Evolutionary conservation across 2,329 filamentous ascomycete species (phyloP).

Genomic region (Drechslerella stenobrocha): DNA sequence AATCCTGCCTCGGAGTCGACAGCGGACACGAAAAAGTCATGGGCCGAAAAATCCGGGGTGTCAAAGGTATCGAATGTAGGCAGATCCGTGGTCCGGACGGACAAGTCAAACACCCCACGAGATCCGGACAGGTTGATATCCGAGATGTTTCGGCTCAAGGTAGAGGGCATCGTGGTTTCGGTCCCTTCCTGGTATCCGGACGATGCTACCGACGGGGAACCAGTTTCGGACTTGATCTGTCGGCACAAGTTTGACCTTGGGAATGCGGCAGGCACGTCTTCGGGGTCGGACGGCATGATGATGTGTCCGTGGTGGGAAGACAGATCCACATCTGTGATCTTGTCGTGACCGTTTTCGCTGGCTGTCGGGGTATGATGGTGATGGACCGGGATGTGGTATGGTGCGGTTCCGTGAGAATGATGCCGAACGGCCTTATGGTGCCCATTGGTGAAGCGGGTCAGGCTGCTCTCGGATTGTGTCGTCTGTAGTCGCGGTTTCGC

Average conservation of each 20-base stretch:
- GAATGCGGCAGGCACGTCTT: slow-evolving; percentile 58
- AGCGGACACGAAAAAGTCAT: slow-evolving; percentile 52
- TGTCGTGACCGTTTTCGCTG: slow-evolving; percentile 58
- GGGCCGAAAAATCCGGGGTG: slow-evolving; percentile 51
- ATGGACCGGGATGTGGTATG: slow-evolving; percentile 65
- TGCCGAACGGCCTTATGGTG: slow-evolving; percentile 67
- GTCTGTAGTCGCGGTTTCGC: slow-evolving; percentile 66
- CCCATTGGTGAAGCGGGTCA: slow-evolving; percentile 66
- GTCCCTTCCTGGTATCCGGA: slow-evolving; percentile 46
- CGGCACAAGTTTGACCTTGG: slow-evolving; percentile 57
- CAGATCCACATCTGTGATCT: slow-evolving; percentile 54
- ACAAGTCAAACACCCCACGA: slow-evolving; percentile 61
- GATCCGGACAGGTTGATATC: slow-evolving; percentile 61
- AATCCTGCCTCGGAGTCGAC: slow-evolving; percentile 53
- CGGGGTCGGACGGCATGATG: slow-evolving; percentile 45
- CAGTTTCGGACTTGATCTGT: slow-evolving; percentile 56
- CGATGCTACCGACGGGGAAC: slow-evolving; percentile 52
- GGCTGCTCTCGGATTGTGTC: slow-evolving; percentile 63
- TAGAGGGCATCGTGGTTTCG: slow-evolving; percentile 64
- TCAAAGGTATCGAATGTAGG: slow-evolving; percentile 50
- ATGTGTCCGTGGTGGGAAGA: slow-evolving; percentile 43
- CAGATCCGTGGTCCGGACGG: slow-evolving; percentile 53
- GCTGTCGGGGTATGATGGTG: slow-evolving; percentile 63
- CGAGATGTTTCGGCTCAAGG: slow-evolving; percentile 60
- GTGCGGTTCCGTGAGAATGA: slow-evolving; percentile 66